Evolutionary conservation across 1,284 basidiomycete species (phyloP).

Genomic region (Cryptococcus sp.): DNA sequence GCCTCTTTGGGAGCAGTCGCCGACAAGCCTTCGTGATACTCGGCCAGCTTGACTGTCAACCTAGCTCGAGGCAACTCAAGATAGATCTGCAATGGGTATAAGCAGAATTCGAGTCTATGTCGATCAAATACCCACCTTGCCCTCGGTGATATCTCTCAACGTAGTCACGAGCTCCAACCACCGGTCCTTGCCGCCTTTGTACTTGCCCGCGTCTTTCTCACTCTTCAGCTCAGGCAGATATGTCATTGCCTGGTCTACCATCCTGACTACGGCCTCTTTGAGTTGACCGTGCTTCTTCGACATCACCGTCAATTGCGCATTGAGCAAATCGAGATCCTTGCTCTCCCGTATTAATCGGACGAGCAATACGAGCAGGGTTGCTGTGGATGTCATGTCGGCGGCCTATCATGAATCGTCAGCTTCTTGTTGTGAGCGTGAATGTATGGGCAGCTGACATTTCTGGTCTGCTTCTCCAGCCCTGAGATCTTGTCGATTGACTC

Average conservation of each 20-base stretch:
- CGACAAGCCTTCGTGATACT: slow-evolving; percentile 73
- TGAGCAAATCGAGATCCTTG: slow-evolving; percentile 66
- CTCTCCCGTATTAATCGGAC: slow-evolving; percentile 68
- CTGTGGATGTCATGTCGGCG: slow-evolving; percentile 87
- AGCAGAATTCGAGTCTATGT: neutral
- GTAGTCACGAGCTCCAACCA: slow-evolving; percentile 90
- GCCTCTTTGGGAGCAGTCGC: slow-evolving; percentile 46
- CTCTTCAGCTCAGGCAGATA: slow-evolving; percentile 71
- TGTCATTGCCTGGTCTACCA: slow-evolving; percentile 81
- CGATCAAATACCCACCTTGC: slow-evolving; percentile 66
- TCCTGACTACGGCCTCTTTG: slow-evolving; percentile 82
- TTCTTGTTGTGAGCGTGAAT: neutral
- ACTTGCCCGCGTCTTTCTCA: slow-evolving; percentile 48
- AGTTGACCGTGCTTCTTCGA: slow-evolving; percentile 98
- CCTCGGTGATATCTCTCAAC: slow-evolving; percentile 88
- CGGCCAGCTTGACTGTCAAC: slow-evolving; percentile 79
- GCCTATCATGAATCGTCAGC: slow-evolving; percentile 61
- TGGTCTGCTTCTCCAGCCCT: slow-evolving; percentile 88
- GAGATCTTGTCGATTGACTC: slow-evolving; percentile 89
- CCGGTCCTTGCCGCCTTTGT: slow-evolving; percentile 64
- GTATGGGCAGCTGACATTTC: slow-evolving; percentile 68
- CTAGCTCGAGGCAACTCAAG: slow-evolving; percentile 95
- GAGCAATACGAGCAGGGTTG: slow-evolving; percentile 75
- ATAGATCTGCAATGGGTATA: slow-evolving; percentile 71
- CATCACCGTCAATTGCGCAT: slow-evolving; percentile 69